Evolutionary conservation across 257 asterid species (phyloP), one percentile per base, ranked within the genome.

Genomic region (Datura wrightii): DNA sequence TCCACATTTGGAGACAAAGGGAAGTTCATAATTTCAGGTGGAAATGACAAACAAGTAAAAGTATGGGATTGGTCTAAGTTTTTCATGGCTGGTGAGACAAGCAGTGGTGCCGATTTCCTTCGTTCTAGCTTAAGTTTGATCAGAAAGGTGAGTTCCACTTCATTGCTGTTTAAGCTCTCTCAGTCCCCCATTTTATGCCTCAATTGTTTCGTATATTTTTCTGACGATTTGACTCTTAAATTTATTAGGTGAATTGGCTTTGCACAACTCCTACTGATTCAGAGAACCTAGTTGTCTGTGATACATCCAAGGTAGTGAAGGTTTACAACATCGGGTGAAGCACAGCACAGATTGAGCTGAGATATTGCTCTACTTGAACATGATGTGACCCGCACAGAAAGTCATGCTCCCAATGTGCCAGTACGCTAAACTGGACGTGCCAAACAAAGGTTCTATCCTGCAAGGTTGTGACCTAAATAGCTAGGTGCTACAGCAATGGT

Each of bases 1-100:
- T 94, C 99, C 44, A 79, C 85, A 89, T 95, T 97, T 84, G 97
- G 99, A 46, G 97, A 94, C 92, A 93, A 85, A 82, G 98, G 97
- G 78, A 95, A 90, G 92, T 94, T 92, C 58, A 82, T 97, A 87
- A 83, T 97, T 53, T 97, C 99, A 0, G 98, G 99, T 58, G 99
- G 99, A 79, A 93, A 97, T 86, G 99, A 97, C 88, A 94, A 88
- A 84, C 91, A 91, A 4, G 88, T 95, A 8, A 94, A 95, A 91
- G 91, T 95, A 79, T 97, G 99, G 99, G 97, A 97, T 89, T 93
- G 95, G 97, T 79, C 62, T 42, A 91, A 86, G 89, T 86, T 88
- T 82, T 83, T 76, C 62, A 90, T 87, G 60, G 88, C 79, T 65
- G 92, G 89, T 65, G 89, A 70, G 86, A 86, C 87, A 8, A 86